Conservation (phyloP, 2,329 filamentous ascomycete species). For the Pseudogymnoascus sp. region DNA sequence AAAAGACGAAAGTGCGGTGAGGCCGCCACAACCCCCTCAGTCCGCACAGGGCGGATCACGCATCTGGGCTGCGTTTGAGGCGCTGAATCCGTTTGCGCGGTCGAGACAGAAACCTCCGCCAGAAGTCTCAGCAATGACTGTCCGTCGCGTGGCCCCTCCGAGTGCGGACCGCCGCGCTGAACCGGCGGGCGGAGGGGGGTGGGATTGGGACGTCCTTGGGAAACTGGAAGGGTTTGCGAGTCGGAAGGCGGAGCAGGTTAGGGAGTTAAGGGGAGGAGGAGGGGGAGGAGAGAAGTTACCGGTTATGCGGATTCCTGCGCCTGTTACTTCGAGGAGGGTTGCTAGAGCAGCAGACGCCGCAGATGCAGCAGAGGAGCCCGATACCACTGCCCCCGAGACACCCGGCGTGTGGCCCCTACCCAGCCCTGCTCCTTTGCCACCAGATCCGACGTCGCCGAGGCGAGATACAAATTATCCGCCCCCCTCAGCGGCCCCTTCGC, state of each 20-base stretch:
- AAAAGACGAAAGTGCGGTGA: conserved; percentile 17
- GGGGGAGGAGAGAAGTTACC: conserved; percentile 11
- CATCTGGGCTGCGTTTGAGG: conserved; percentile 14
- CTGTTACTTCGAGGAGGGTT: background rate
- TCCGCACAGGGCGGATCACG: background rate
- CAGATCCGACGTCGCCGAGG: background rate
- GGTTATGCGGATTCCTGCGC: conserved; percentile 2
- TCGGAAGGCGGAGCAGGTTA: conserved; percentile 51
- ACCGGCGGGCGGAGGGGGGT: conserved; percentile 3
- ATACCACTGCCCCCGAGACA: background rate
- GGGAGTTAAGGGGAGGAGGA: conserved; percentile 35
- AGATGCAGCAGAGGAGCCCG: background rate
- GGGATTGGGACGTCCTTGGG: conserved; percentile 46
- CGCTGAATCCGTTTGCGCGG: conserved; percentile 25
- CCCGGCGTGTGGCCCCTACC: background rate
- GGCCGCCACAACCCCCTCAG: background rate
- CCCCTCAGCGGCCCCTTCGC: background rate
- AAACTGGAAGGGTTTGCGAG: conserved; percentile 55
- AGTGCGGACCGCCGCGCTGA: conserved; percentile 15
- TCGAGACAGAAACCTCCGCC: conserved; percentile 24
- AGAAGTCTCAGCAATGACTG: conserved; percentile 26
- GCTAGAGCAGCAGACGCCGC: background rate
- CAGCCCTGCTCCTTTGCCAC: background rate
- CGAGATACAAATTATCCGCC: background rate
- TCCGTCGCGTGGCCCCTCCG: conserved; percentile 16